Conservation (phyloP, 139 green algal species). For the Gonium pectorale region DNA sequence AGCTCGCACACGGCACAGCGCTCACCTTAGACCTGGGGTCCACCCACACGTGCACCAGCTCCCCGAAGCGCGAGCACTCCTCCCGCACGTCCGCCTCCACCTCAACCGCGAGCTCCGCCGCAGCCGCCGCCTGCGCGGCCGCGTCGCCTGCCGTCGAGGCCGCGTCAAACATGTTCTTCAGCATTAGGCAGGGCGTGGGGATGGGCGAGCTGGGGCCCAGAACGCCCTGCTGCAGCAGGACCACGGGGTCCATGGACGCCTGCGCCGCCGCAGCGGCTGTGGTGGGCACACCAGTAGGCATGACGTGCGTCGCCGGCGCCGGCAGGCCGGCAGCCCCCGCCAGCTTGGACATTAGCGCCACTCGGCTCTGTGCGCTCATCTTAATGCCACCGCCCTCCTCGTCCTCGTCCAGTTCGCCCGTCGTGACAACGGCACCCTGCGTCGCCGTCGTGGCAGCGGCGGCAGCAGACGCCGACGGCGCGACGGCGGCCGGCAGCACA, state of each 20-base stretch:
- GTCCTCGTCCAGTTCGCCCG: constrained; percentile 65
- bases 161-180: constrained; percentile 97
- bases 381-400: constrained; percentile 70
- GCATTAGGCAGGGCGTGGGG: constrained; percentile 90
- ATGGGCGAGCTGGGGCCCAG: constrained; percentile 92
- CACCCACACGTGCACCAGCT: constrained; percentile 83
- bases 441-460: neutral
- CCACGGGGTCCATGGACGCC: neutral
- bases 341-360: constrained; percentile 88
- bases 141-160: constrained; percentile 57
- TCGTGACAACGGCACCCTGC: neutral
- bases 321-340: constrained; percentile 71
- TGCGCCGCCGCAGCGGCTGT: neutral
- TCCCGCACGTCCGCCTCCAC: constrained; percentile 88
- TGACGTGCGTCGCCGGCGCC: neutral
- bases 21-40: constrained; percentile 83
- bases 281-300: neutral
- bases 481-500: neutral
- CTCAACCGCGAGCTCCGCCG: constrained; percentile 85
- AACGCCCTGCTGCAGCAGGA: constrained; percentile 77
- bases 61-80: constrained; percentile 92
- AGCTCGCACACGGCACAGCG: no score
- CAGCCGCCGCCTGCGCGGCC: constrained; percentile 63
- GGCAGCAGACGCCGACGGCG: neutral
- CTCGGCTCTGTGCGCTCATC: constrained; percentile 76